Evolutionary conservation across 225 moss, liverwort and hornwort genomes (phyloP).

Genomic region (Antitrichia curtipendula): DNA sequence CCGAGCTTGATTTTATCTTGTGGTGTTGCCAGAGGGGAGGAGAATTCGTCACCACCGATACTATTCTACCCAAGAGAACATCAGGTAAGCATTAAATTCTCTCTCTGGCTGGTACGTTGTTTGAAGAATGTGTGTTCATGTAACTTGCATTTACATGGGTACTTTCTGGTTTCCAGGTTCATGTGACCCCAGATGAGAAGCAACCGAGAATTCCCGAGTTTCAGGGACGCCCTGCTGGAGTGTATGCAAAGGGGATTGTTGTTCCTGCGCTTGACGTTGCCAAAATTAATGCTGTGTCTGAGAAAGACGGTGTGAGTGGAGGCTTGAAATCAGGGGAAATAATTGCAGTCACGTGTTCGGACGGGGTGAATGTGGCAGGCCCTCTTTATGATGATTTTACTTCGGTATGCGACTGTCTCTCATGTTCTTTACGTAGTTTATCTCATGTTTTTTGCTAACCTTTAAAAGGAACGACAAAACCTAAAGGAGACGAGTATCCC

Average conservation of each 20-base stretch:
- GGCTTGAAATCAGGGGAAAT: constrained; percentile 36
- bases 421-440: background rate
- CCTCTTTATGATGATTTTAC: constrained; percentile 57
- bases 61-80: constrained; percentile 67
- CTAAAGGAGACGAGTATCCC: background rate
- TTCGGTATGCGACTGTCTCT: constrained; percentile 23
- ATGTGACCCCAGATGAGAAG: constrained; percentile 55
- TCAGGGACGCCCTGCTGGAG: constrained; percentile 62
- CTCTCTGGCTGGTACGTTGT: background rate
- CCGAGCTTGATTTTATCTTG: background rate
- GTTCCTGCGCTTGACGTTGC: constrained; percentile 46
- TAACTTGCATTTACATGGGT: background rate
- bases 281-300: constrained; percentile 28
- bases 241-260: constrained; percentile 36
- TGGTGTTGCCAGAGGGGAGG: constrained; percentile 4
- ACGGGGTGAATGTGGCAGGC: constrained; percentile 42
- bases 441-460: background rate
- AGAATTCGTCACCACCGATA: constrained; percentile 10
- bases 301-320: constrained; percentile 36
- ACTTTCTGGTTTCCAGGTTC: constrained; percentile 19
- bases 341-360: constrained; percentile 21
- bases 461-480: background rate
- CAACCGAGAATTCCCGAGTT: constrained; percentile 57
- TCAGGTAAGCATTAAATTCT: constrained; percentile 8
- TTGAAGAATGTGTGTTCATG: background rate